Evolutionary conservation across 192 early-diverging fungal genomes (phyloP).

Genomic region (Mortierella alpina): DNA sequence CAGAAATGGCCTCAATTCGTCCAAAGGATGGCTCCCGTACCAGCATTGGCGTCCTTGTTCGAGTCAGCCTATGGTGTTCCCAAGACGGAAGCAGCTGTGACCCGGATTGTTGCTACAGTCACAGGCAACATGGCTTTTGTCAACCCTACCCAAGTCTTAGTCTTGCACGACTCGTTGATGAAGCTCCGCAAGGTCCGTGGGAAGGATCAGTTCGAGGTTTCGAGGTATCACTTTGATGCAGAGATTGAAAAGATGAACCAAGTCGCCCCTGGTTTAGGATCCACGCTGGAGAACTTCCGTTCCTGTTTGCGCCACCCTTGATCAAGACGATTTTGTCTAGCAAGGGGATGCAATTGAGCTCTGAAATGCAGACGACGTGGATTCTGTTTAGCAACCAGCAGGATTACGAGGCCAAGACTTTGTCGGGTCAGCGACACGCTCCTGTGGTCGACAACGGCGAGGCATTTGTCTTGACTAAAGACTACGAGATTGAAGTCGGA

Average conservation of each 20-base stretch:
- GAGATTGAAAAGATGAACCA: background rate
- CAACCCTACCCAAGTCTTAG: conserved; percentile 3
- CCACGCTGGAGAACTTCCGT: conserved; percentile 32
- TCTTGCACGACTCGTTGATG: background rate
- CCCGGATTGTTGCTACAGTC: background rate
- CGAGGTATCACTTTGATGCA: conserved; percentile 17
- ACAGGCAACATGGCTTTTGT: conserved; percentile 11
- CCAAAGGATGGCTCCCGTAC: conserved; percentile 4
- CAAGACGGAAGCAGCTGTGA: conserved; percentile 10
- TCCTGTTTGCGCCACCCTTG: conserved; percentile 18
- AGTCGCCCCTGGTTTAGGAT: conserved; percentile 7
- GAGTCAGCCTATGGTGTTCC: conserved; percentile 22
- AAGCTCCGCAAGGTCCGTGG: background rate
- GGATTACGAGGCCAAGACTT: background rate
- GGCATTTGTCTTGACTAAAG: background rate
- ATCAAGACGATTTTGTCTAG: background rate
- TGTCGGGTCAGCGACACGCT: background rate
- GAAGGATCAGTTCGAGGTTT: background rate
- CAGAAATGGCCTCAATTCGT: conserved; percentile 3
- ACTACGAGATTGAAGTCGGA: too few relatives aligned
- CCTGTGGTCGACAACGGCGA: background rate
- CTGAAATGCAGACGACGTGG: conserved; percentile 31
- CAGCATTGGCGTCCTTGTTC: background rate
- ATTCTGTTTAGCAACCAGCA: conserved; percentile 24
- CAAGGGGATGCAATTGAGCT: background rate